Evolutionary conservation across 75 land plant genomes (phyloP), one percentile per base, ranked within the genome.

Genomic region (Sequoiadendron giganteum): DNA sequence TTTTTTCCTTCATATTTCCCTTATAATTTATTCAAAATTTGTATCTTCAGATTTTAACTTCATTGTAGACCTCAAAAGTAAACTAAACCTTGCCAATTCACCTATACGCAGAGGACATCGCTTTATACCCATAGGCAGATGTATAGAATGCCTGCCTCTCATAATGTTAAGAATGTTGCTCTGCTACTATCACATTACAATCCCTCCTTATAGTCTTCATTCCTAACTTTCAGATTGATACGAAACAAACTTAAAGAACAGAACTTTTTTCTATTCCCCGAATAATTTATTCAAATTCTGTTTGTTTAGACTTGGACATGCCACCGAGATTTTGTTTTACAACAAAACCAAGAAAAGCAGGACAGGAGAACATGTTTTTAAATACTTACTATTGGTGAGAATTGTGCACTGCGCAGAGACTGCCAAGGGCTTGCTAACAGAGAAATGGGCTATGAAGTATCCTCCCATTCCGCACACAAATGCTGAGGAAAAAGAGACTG

Each of bases 321-420:
- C 25, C 19, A 65, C 85, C 36, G 30, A 48, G 36, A 6, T 19
- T 18, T 79, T 18, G 7, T 9, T 39, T 39, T 79, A 40, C 82
- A 30, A 28, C 49, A 84, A 32, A 15, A 25, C 47, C 34, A 3
- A 84, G 30, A 84, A 47, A 84, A 5, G 47, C 32, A 25, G 32
- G 48, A 2, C 30, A 47, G 14, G 30, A 48, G 16, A n/a, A 16
- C 86, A 34, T 30, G 15, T 34, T 32, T 14, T 54, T 3, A n/a
- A 4, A 3, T 80, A 78, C 87, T 55, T 80, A 88, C 89, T 86
- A 40, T 85, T 85, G 87, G 87, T 85, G 49, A 88, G 70, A 40
- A 88, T 85, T 85, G 52, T 88, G 68, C 89, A 88, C 25, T 55
- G 55, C 30, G 89, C 65, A 13, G 89, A 61, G 76, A 88, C 30